Conservation (phyloP, 257 asterid genomes). For the Ophiorrhiza pumila region DNA sequence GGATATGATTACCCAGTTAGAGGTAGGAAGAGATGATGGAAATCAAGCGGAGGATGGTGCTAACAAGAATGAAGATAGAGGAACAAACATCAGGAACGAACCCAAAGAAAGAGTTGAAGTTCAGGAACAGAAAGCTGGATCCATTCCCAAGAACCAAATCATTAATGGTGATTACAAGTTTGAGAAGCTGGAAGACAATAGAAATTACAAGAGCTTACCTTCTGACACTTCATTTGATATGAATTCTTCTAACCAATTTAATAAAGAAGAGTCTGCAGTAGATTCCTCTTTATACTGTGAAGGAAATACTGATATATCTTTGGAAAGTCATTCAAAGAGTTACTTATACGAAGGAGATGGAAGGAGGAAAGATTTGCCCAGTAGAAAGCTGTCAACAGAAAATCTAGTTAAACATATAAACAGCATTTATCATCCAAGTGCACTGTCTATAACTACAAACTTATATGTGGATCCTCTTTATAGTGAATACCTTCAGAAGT, state of each 20-base stretch:
- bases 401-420: slow-evolving; percentile 31
- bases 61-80: slow-evolving; percentile 22
- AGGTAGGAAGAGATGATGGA: slow-evolving; percentile 41
- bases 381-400: slow-evolving; percentile 34
- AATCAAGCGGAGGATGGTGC: slow-evolving; percentile 32
- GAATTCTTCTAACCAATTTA: slow-evolving; percentile 24
- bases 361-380: slow-evolving; percentile 23
- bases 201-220: slow-evolving; percentile 18
- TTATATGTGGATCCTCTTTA: slow-evolving; percentile 45
- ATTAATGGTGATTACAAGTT: slow-evolving; percentile 23
- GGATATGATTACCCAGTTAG: slow-evolving; percentile 77
- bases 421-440: slow-evolving; percentile 31
- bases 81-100: background rate
- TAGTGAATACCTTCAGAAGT: slow-evolving; percentile 46
- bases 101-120: slow-evolving; percentile 27
- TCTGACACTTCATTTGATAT: slow-evolving; percentile 30
- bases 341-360: slow-evolving; percentile 30
- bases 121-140: slow-evolving; percentile 28
- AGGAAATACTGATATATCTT: slow-evolving; percentile 17
- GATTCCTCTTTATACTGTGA: slow-evolving; percentile 11
- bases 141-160: slow-evolving; percentile 27
- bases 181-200: slow-evolving; percentile 26
- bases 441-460: slow-evolving; percentile 29
- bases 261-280: slow-evolving; percentile 7
- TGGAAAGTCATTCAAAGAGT: slow-evolving; percentile 22